A percentile compares a stretch with the other conserved stretches of the same genome.
phyloP scores from a whole-genome alignment of 2,329 filamentous ascomycete genomes.

The Uncinocarpus reesii region DNA sequence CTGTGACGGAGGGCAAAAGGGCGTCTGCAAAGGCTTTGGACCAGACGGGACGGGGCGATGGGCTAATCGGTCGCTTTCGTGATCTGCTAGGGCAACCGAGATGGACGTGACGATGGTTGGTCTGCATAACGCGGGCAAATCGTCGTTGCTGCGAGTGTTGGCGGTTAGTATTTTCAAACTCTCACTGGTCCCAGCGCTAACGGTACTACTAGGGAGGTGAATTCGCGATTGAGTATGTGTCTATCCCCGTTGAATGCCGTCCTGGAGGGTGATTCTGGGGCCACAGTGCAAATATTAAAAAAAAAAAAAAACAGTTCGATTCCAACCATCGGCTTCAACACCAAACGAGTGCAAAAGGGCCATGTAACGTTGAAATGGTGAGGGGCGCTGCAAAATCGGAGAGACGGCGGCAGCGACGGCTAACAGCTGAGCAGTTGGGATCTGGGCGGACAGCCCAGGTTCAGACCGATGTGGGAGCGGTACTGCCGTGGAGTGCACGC shows the following conservation, averaged over 20 bases:
- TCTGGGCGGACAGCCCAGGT: conserved; percentile 89
- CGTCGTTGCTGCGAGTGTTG: conserved; percentile 81
- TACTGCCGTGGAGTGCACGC: conserved; percentile 97
- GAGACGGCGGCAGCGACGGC: conserved; percentile 18
- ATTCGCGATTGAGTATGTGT: conserved; percentile 92
- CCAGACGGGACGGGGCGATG: not conserved
- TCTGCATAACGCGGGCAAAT: conserved; percentile 96
- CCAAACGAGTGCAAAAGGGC: conserved; percentile 94
- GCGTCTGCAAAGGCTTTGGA: not conserved
- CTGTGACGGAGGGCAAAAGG: not conserved
- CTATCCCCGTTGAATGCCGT: not conserved
- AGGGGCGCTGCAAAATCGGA: conserved; percentile 8
- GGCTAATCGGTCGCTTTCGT: not conserved
- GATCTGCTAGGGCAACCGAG: conserved; percentile 70
- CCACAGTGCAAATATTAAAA: too few relatives aligned
- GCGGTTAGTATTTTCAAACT: conserved; percentile 56
- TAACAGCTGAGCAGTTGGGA: conserved; percentile 59
- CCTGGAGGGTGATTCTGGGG: conserved; percentile 21
- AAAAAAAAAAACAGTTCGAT: too few relatives aligned
- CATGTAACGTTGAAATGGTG: conserved; percentile 95
- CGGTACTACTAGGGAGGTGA: conserved; percentile 68
- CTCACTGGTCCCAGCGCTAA: conserved; percentile 14
- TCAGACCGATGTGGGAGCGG: conserved; percentile 98
- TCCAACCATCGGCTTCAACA: conserved; percentile 97
- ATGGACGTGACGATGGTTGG: conserved; percentile 99